These are phyloP conservation scores for Lasiosphaeria hispida DNA, from an alignment of 495 filamentous ascomycete species.

Conservation along the genomic window DNA sequence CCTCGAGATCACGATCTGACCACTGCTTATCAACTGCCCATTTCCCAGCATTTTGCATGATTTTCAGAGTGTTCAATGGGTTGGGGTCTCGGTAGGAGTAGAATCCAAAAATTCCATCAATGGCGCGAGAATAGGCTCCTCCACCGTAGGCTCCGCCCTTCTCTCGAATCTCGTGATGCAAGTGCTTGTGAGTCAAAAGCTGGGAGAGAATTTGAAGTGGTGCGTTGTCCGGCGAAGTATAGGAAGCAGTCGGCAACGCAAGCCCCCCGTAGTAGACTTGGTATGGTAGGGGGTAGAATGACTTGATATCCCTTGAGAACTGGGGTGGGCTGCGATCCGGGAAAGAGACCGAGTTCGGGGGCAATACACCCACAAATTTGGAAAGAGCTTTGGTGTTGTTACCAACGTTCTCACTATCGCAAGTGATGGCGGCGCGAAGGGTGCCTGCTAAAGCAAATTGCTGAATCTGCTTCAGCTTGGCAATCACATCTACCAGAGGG, in stretches of 20 bases:
- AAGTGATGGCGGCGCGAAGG: constrained; percentile 83
- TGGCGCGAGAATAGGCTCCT: constrained; percentile 73
- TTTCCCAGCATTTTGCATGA: constrained; percentile 78
- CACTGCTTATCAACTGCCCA: constrained; percentile 84
- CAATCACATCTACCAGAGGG: constrained; percentile 69
- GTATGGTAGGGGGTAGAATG: constrained; percentile 92
- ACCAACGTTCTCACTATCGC: constrained; percentile 64
- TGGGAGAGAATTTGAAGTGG: constrained; percentile 84
- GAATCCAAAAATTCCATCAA: constrained; percentile 87
- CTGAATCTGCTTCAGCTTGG: constrained; percentile 86
- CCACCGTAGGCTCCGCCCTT: constrained; percentile 97
- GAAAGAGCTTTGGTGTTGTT: constrained; percentile 72
- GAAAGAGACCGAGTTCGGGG: constrained; percentile 40
- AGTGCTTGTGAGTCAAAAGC: constrained; percentile 92
- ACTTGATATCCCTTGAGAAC: constrained; percentile 54
- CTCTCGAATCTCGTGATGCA: constrained; percentile 96
- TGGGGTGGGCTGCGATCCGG: constrained; percentile 29
- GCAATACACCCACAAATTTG: constrained; percentile 65
- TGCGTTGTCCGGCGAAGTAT: constrained; percentile 69
- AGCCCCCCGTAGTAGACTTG: constrained; percentile 92
- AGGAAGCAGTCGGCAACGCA: constrained; percentile 79
- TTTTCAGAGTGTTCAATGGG: constrained; percentile 78
- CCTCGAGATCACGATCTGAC: constrained; percentile 85
- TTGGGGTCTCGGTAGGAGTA: constrained; percentile 98
- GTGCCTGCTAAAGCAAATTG: constrained; percentile 63